phyloP scores from a whole-genome alignment of 2,329 filamentous ascomycete genomes.

The Diplodia seriata region DNA sequence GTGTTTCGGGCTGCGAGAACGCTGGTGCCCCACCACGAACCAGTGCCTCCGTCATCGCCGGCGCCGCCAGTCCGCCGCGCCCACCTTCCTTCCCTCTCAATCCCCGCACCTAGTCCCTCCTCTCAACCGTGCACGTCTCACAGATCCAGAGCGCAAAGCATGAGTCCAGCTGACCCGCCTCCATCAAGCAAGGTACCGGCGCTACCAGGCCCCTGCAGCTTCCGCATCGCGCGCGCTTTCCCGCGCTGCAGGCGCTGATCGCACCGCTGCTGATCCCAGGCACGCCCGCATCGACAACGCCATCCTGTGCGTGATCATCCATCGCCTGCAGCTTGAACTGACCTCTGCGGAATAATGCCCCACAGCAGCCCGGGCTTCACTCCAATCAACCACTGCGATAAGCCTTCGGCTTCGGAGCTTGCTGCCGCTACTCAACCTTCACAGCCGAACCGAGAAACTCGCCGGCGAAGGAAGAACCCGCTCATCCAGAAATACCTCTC shows the following conservation, averaged over 20 bases:
- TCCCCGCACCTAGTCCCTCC: slow-evolving; percentile 4
- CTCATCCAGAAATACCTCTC: slow-evolving; percentile 22
- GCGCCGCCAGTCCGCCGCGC: slow-evolving; percentile 9
- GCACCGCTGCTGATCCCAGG: slow-evolving; percentile 1
- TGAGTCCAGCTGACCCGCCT: background rate
- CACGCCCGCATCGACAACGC: slow-evolving; percentile 3
- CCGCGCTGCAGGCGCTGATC: slow-evolving; percentile 16
- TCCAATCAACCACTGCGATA: slow-evolving; percentile 13
- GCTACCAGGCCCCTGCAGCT: background rate
- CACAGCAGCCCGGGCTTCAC: slow-evolving; percentile 3
- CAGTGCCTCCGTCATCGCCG: slow-evolving; percentile 25
- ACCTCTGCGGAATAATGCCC: background rate
- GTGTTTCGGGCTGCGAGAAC: slow-evolving; percentile 30
- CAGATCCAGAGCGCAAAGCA: slow-evolving; percentile 10
- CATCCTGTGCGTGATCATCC: background rate
- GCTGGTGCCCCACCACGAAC: slow-evolving; percentile 17
- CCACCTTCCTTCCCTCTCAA: slow-evolving; percentile 13
- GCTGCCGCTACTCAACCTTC: background rate
- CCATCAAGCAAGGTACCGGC: background rate
- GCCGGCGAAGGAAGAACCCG: slow-evolving; percentile 4
- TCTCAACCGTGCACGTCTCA: slow-evolving; percentile 11
- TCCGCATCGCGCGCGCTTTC: background rate
- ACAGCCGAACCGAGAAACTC: background rate
- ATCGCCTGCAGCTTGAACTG: background rate
- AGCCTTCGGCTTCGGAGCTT: background rate